Conservation (phyloP, 176 grass and related monocot genomes). For the Phoenix roebelenii region DNA sequence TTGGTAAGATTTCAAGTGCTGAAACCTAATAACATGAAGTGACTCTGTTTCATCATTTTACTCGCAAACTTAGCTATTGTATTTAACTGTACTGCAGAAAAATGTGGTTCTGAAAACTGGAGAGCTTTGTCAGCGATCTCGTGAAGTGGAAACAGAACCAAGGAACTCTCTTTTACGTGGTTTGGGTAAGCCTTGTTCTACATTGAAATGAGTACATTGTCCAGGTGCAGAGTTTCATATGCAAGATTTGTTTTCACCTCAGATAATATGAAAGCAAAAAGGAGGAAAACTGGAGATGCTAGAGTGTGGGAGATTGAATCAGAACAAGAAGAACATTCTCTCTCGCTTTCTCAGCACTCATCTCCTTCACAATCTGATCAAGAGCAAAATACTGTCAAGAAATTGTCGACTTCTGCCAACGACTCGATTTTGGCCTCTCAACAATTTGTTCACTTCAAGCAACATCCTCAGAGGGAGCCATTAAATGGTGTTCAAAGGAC, state of each 20-base stretch:
- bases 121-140: slow-evolving; percentile 29
- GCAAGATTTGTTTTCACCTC: not conserved
- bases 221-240: too few species aligned
- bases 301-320: slow-evolving; percentile 36
- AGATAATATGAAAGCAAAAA: slow-evolving; percentile 66
- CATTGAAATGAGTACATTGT: not conserved
- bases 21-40: too few species aligned
- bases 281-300: slow-evolving; percentile 50
- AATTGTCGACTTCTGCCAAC: slow-evolving; percentile 47
- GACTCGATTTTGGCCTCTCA: slow-evolving; percentile 36
- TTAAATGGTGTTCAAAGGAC: slow-evolving; percentile 33
- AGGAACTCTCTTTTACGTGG: slow-evolving; percentile 32
- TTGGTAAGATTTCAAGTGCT: slow-evolving; percentile 13
- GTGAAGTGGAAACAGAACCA: slow-evolving; percentile 37
- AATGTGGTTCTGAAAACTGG: slow-evolving; percentile 24
- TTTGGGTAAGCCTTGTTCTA: slow-evolving; percentile 30
- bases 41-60: too few species aligned
- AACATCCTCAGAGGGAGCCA: slow-evolving; percentile 4
- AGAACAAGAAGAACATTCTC: slow-evolving; percentile 89
- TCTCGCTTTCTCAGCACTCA: slow-evolving; percentile 83
- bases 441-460: slow-evolving; percentile 43
- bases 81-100: slow-evolving; percentile 21
- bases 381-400: slow-evolving; percentile 62
- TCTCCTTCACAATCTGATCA: slow-evolving; percentile 90
- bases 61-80: not conserved